Conservation (phyloP, 2,329 filamentous ascomycete species). For the Aspergillus quadrilineatus region DNA sequence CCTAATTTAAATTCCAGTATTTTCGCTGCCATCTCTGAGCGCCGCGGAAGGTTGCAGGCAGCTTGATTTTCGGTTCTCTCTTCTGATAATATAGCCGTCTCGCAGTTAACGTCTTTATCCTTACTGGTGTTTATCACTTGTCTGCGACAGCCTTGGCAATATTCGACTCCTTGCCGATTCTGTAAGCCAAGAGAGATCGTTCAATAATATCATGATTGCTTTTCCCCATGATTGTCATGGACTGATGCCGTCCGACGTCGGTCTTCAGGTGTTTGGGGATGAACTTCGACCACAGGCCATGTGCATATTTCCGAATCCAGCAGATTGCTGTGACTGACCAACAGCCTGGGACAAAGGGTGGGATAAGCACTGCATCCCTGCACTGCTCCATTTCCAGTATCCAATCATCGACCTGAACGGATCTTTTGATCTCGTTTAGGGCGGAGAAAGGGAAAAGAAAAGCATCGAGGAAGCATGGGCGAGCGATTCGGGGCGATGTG, state of each 20-base stretch:
- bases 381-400: slow-evolving; percentile 24
- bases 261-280: neutral
- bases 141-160: neutral
- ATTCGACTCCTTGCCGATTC: slow-evolving; percentile 5
- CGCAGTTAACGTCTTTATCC: neutral
- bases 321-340: slow-evolving; percentile 10
- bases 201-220: neutral
- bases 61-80: no score
- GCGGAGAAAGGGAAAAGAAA: slow-evolving; percentile 14
- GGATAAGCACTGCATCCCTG: slow-evolving; percentile 33
- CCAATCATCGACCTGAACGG: slow-evolving; percentile 22
- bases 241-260: neutral
- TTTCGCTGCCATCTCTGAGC: no score
- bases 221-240: neutral
- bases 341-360: slow-evolving; percentile 19
- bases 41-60: no score
- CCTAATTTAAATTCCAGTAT: no score
- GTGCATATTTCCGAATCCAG: slow-evolving; percentile 8
- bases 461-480: slow-evolving; percentile 5
- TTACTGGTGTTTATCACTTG: neutral
- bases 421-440: slow-evolving; percentile 13
- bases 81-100: no score
- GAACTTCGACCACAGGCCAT: slow-evolving; percentile 6
- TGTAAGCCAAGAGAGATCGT: slow-evolving; percentile 9
- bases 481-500: neutral